Conservation (phyloP, 164 flowering plant species). For the Taxillus chinensis region DNA sequence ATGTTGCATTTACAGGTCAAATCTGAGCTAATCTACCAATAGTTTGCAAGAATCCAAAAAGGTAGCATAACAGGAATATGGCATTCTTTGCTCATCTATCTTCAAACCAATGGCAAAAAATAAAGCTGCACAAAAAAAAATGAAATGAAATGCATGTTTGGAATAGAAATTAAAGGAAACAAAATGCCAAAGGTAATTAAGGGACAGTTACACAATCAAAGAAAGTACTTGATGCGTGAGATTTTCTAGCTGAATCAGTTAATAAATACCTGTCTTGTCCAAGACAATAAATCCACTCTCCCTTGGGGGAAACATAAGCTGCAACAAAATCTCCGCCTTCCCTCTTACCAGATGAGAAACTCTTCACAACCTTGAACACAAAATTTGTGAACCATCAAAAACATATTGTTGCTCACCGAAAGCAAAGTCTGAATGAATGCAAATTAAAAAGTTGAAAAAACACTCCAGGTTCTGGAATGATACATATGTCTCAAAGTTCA, state of each 20-base stretch:
- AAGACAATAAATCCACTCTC: conserved; percentile 95
- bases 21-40: too few species aligned
- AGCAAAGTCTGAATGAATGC: too few species aligned
- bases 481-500: too few species aligned
- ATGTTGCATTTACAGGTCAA: too few species aligned
- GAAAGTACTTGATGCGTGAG: background rate
- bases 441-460: too few species aligned
- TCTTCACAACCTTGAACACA: conserved; percentile 77
- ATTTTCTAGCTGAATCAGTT: background rate
- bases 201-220: background rate
- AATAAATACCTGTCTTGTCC: conserved; percentile 86
- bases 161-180: background rate
- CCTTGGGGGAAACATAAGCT: conserved; percentile 92
- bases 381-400: background rate
- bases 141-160: background rate
- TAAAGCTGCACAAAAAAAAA: too few species aligned
- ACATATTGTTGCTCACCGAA: too few species aligned
- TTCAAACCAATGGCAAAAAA: too few species aligned
- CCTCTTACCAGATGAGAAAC: conserved; percentile 98
- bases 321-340: conserved; percentile 99
- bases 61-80: too few species aligned
- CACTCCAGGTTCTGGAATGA: too few species aligned
- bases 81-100: too few species aligned
- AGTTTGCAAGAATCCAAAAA: too few species aligned
- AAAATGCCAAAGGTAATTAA: background rate